Evolutionary conservation across 2,329 filamentous ascomycete species (phyloP).

Genomic region (Microsporum ferrugineum): DNA sequence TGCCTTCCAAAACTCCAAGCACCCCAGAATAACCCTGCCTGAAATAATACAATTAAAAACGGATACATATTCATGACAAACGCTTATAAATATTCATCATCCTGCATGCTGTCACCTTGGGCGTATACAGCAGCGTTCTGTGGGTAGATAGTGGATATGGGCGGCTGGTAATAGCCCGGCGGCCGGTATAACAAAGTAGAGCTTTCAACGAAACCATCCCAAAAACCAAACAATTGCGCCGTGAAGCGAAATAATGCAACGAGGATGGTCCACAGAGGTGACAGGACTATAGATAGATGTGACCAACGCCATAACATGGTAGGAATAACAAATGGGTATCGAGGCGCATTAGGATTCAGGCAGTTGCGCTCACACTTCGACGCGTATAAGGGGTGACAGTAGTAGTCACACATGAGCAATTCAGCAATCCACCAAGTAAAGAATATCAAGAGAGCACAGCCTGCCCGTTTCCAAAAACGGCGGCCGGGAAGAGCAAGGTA

Average conservation of each 20-base stretch:
- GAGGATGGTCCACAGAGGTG: slow-evolving; percentile 22
- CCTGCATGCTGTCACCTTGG: slow-evolving; percentile 9
- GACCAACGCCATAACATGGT: slow-evolving; percentile 43
- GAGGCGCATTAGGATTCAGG: slow-evolving; percentile 41
- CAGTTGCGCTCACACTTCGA: slow-evolving; percentile 40
- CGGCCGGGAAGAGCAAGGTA: slow-evolving; percentile 27
- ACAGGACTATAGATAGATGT: slow-evolving; percentile 21
- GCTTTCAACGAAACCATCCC: slow-evolving; percentile 33
- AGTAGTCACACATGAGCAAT: slow-evolving; percentile 39
- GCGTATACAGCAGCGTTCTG: slow-evolving; percentile 1
- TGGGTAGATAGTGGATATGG: neutral
- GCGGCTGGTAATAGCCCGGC: neutral
- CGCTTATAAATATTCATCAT: slow-evolving; percentile 11
- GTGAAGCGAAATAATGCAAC: slow-evolving; percentile 24
- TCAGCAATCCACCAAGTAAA: slow-evolving; percentile 42
- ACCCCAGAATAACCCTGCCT: neutral
- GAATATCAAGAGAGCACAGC: slow-evolving; percentile 31
- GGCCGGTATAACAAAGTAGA: neutral
- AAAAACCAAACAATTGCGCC: slow-evolving; percentile 29
- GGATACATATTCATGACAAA: slow-evolving; percentile 2
- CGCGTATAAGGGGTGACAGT: slow-evolving; percentile 42
- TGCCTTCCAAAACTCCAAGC: neutral
- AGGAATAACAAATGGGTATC: slow-evolving; percentile 45
- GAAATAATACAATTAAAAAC: neutral
- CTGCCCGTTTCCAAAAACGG: slow-evolving; percentile 28